A percentile compares a stretch with the other conserved stretches of the same genome.
These are phyloP conservation scores for Kodamaea suecica DNA, from an alignment of 1,139 yeast species.

Conservation along the genomic window DNA sequence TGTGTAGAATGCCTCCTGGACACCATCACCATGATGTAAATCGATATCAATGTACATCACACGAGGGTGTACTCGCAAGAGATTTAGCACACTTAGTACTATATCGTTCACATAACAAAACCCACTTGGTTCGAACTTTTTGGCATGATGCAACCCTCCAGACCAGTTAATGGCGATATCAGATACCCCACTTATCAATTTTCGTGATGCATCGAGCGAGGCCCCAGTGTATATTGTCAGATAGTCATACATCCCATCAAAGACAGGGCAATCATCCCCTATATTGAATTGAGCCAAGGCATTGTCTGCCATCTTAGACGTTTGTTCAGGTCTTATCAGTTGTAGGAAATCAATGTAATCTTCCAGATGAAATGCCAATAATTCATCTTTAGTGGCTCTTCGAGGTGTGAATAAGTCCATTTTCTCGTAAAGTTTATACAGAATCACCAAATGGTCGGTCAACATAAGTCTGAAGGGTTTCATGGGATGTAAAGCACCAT, in stretches of 20 bases:
- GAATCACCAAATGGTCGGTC: conserved; percentile 85
- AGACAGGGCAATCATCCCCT: conserved; percentile 97
- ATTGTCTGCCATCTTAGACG: conserved; percentile 52
- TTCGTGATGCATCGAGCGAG: conserved; percentile 86
- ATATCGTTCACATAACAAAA: conserved; percentile 95
- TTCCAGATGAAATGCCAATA: conserved; percentile 76
- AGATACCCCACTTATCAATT: conserved; percentile 77
- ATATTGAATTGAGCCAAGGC: conserved; percentile 78
- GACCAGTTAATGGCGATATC: conserved; percentile 98
- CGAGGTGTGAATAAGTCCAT: conserved; percentile 90
- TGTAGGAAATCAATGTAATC: conserved; percentile 83
- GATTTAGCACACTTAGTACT: conserved; percentile 78
- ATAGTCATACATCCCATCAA: conserved; percentile 91
- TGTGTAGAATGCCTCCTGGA: conserved; percentile 93
- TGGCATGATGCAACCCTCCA: conserved; percentile 97
- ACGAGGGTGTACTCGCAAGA: conserved; percentile 82
- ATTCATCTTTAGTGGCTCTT: conserved; percentile 75
- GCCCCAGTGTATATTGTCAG: conserved; percentile 88
- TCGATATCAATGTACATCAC: conserved; percentile 94
- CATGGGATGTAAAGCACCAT: conserved; percentile 95
- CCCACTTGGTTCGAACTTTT: conserved; percentile 90
- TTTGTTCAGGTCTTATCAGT: conserved; percentile 77
- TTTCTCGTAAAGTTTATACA: conserved; percentile 79
- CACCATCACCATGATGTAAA: conserved; percentile 98
- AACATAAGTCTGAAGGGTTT: conserved; percentile 94